A percentile compares a stretch with the other conserved stretches of the same genome.
phyloP scores from a whole-genome alignment of 805 yeast genomes.

The Hanseniaspora opuntiae region DNA sequence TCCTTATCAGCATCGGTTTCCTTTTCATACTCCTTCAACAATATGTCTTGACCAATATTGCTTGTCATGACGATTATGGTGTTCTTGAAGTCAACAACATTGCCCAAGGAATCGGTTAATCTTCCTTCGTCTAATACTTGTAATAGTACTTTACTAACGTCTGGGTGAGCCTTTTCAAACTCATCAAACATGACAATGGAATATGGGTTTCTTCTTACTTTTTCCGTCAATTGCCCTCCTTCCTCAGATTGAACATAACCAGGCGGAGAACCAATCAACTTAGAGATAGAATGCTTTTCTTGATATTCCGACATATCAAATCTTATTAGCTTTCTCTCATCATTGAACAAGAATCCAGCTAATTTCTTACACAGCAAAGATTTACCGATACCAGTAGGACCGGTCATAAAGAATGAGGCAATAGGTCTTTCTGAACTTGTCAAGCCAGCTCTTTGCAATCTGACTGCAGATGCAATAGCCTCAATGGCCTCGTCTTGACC shows the following conservation, averaged over 20 bases:
- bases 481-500: slow-evolving; percentile 93
- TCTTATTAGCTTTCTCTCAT: slow-evolving; percentile 71
- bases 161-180: slow-evolving; percentile 93
- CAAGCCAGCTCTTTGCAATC: slow-evolving; percentile 90
- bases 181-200: slow-evolving; percentile 88
- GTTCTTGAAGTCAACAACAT: slow-evolving; percentile 84
- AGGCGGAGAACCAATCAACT: slow-evolving; percentile 95
- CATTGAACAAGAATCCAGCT: slow-evolving; percentile 84
- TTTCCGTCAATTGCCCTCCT: slow-evolving; percentile 92
- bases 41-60: slow-evolving; percentile 84
- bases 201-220: slow-evolving; percentile 88
- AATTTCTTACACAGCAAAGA: slow-evolving; percentile 87
- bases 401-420: slow-evolving; percentile 90
- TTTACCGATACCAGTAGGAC: slow-evolving; percentile 98
- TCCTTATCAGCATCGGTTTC: slow-evolving; percentile 29
- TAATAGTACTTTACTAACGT: slow-evolving; percentile 74
- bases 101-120: slow-evolving; percentile 88
- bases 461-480: slow-evolving; percentile 84
- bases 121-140: slow-evolving; percentile 94
- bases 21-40: slow-evolving; percentile 46
- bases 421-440: slow-evolving; percentile 91
- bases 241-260: slow-evolving; percentile 91
- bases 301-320: slow-evolving; percentile 98
- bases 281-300: slow-evolving; percentile 79
- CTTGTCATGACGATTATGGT: slow-evolving; percentile 94